These are phyloP conservation scores for Erythrobasidium hasegawianum DNA, from an alignment of 1,284 basidiomycete species.

Conservation along the genomic window DNA sequence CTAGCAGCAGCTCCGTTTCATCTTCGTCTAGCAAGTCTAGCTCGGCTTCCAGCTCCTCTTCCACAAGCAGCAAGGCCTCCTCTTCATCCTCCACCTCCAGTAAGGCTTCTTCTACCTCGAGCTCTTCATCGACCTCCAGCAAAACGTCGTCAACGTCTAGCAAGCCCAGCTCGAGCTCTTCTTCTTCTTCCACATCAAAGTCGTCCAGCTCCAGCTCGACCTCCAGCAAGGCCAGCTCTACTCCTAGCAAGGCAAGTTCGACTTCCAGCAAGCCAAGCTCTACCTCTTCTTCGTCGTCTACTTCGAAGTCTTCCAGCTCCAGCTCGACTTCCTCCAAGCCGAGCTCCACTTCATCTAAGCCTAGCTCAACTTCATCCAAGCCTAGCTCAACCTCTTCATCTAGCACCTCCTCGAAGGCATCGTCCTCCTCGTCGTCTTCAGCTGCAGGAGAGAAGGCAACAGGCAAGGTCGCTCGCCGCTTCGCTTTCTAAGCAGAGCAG, in stretches of 20 bases:
- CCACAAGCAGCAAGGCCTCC: neutral
- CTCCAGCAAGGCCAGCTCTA: slow-evolving; percentile 3
- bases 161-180: neutral
- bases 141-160: neutral
- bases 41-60: neutral
- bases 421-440: no score
- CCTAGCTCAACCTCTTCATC: no score
- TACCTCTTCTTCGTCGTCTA: no score
- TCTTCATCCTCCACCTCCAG: neutral
- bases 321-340: neutral
- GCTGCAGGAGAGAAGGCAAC: no score
- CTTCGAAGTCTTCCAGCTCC: slow-evolving; percentile 5
- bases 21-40: slow-evolving; percentile 1
- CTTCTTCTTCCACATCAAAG: neutral
- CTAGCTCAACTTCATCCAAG: no score
- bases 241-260: neutral
- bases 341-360: no score
- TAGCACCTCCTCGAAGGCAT: no score
- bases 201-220: neutral
- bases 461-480: no score
- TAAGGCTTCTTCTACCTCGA: neutral
- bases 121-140: neutral
- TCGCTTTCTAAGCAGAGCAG: no score
- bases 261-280: slow-evolving; percentile 1
- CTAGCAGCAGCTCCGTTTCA: neutral